Evolutionary conservation across 306 rosid genomes (phyloP).

Genomic region (Dalbergia cultrata): DNA sequence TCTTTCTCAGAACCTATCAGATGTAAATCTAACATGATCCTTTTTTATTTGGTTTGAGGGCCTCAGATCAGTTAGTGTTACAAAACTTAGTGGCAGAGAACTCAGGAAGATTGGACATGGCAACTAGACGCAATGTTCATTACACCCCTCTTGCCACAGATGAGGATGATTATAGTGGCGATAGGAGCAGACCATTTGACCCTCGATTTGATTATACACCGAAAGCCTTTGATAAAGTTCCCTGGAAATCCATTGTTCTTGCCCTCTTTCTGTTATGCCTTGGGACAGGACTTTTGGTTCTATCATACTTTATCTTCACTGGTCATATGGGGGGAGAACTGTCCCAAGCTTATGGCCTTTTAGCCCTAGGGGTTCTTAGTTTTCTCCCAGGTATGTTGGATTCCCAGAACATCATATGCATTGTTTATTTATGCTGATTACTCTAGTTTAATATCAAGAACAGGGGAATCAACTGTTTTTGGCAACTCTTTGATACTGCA

Average conservation of each 20-base stretch:
- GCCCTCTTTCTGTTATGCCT: slow-evolving; percentile 84
- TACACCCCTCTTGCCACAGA: slow-evolving; percentile 69
- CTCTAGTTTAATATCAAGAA: slow-evolving; percentile 26
- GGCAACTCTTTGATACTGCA: slow-evolving; percentile 11
- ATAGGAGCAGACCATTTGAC: slow-evolving; percentile 57
- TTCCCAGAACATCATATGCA: slow-evolving; percentile 11
- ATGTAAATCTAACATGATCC: slow-evolving; percentile 19
- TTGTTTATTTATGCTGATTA: slow-evolving; percentile 19
- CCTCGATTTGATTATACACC: slow-evolving; percentile 94
- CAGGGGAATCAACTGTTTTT: slow-evolving; percentile 19
- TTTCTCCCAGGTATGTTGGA: slow-evolving; percentile 86
- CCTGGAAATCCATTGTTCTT: slow-evolving; percentile 93
- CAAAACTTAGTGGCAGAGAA: slow-evolving; percentile 19
- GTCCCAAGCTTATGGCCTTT: slow-evolving; percentile 92
- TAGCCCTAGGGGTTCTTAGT: slow-evolving; percentile 84
- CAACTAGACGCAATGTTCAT: slow-evolving; percentile 73
- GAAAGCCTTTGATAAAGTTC: slow-evolving; percentile 77
- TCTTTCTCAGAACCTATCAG: slow-evolving; percentile 28
- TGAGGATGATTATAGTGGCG: slow-evolving; percentile 62
- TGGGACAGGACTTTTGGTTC: slow-evolving; percentile 79
- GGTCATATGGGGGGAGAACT: slow-evolving; percentile 97
- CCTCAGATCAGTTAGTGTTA: slow-evolving; percentile 16
- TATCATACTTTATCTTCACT: slow-evolving; percentile 80
- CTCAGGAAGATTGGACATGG: slow-evolving; percentile 54
- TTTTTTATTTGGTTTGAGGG: slow-evolving; percentile 24